phyloP scores from a whole-genome alignment of 148 eudicot species.

The Camellia granthamiana region DNA sequence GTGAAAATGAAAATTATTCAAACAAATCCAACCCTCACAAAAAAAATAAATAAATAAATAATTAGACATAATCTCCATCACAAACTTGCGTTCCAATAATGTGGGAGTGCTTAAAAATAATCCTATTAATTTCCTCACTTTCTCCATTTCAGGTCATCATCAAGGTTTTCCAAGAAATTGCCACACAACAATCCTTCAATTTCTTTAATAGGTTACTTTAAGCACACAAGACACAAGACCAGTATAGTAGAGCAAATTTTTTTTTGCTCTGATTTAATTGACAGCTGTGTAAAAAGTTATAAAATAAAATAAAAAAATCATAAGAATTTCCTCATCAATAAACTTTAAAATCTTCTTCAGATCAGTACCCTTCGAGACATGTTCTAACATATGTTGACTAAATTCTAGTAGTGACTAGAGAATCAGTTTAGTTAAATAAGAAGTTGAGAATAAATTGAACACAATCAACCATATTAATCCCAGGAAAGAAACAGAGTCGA shows the following conservation, averaged over 20 bases:
- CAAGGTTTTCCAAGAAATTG: neutral
- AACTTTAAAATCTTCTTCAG: neutral
- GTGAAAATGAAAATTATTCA: neutral
- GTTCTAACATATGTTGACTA: neutral
- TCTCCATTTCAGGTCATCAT: constrained; percentile 6
- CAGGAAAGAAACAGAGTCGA: neutral
- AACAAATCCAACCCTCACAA: neutral
- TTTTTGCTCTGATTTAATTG: neutral
- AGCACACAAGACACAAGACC: neutral
- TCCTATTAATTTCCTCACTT: neutral
- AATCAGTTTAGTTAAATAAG: neutral
- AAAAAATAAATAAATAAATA: neutral
- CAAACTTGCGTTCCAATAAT: neutral
- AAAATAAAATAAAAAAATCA: neutral
- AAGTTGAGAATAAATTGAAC: neutral
- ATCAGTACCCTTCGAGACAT: neutral
- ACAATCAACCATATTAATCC: neutral
- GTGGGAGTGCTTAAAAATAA: no score
- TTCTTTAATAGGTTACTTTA: neutral
- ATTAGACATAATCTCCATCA: neutral
- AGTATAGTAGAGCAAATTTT: neutral
- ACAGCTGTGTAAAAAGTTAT: neutral
- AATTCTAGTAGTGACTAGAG: no score
- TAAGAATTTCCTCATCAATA: neutral
- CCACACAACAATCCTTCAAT: neutral